A percentile compares a stretch with the other conserved stretches of the same genome.
These are phyloP conservation scores for Didymella glomerata DNA, from an alignment of 2,329 filamentous ascomycete species.

Conservation along the genomic window DNA sequence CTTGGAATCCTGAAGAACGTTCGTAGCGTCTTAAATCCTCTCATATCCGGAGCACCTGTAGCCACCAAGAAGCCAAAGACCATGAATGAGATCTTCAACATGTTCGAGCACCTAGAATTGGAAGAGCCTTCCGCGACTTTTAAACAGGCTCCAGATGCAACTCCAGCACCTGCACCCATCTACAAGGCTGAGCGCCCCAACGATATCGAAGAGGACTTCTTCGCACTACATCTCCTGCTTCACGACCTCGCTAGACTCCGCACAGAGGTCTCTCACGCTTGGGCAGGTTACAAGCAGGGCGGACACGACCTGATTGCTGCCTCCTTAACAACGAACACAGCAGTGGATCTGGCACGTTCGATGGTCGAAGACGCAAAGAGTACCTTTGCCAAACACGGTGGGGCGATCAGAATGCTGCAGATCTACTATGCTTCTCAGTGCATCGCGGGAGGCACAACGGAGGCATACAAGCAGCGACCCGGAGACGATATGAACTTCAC, in stretches of 20 bases:
- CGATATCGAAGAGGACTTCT: conserved; percentile 18
- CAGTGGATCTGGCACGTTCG: conserved; percentile 29
- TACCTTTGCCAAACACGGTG: conserved; percentile 19
- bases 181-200: conserved; percentile 19
- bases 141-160: conserved; percentile 32
- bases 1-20: conserved; percentile 50
- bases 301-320: conserved; percentile 25
- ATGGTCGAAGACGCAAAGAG: conserved; percentile 25
- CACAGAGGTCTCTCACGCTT: conserved; percentile 22
- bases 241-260: conserved; percentile 24
- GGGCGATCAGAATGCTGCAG: conserved; percentile 17
- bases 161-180: conserved; percentile 10
- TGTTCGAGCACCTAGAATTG: conserved; percentile 49
- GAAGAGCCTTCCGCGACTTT: conserved; percentile 54
- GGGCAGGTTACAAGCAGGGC: conserved; percentile 26
- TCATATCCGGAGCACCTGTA: neutral
- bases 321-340: conserved; percentile 30
- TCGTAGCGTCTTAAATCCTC: conserved; percentile 4
- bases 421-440: conserved; percentile 16
- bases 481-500: neutral
- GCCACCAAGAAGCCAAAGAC: neutral
- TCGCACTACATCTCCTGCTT: conserved; percentile 24
- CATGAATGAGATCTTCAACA: conserved; percentile 33
- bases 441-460: neutral
- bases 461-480: neutral